phyloP scores from a whole-genome alignment of 805 yeast species.

The Saturnispora quitensis region DNA sequence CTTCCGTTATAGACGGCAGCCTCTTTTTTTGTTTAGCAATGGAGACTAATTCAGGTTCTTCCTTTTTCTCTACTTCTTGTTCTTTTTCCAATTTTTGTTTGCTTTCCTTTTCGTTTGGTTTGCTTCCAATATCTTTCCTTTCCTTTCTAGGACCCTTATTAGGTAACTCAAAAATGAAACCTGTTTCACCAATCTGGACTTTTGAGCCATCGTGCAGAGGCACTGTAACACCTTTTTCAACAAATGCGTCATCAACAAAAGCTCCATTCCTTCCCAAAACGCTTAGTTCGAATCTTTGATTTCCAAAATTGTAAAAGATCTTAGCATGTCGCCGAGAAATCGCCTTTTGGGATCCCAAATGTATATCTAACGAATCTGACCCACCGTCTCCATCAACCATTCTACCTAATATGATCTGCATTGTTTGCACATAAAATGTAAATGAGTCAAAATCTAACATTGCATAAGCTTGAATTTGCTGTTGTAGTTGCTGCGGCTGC shows the following conservation, averaged over 20 bases:
- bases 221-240: conserved; percentile 86
- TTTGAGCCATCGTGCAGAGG: conserved; percentile 75
- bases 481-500: conserved; percentile 19
- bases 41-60: neutral
- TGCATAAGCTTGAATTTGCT: conserved; percentile 51
- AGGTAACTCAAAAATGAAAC: conserved; percentile 82
- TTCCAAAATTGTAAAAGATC: conserved; percentile 92
- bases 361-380: conserved; percentile 73
- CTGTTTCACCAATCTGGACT: conserved; percentile 88
- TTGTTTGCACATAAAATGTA: conserved; percentile 92
- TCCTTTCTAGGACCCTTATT: conserved; percentile 4
- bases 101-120: neutral
- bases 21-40: conserved; percentile 1
- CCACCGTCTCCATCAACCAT: conserved; percentile 57
- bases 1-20: conserved; percentile 4
- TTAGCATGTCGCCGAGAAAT: conserved; percentile 92
- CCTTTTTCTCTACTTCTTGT: neutral
- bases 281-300: conserved; percentile 85
- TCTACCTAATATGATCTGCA: conserved; percentile 90
- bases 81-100: neutral
- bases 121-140: neutral
- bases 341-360: conserved; percentile 85
- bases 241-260: conserved; percentile 83
- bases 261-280: conserved; percentile 95
- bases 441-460: conserved; percentile 84